Evolutionary conservation across 441 rosid species (phyloP).

Genomic region (Corymbia citriodora): DNA sequence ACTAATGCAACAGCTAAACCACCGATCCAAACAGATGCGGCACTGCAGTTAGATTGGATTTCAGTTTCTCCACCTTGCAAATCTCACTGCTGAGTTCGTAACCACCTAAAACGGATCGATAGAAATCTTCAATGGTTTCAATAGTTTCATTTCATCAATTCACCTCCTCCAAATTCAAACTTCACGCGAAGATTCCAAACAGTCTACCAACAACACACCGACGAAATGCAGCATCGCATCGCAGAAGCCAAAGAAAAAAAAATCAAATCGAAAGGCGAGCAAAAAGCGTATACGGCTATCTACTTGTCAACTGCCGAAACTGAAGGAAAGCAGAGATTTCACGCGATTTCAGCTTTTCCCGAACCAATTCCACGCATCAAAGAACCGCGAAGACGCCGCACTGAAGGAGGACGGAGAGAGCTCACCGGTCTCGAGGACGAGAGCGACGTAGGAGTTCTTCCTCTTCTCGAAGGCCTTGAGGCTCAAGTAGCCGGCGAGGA

Average conservation of each 20-base stretch:
- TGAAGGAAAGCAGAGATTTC: neutral
- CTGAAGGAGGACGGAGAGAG: neutral
- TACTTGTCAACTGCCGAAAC: neutral
- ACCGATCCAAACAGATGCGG: neutral
- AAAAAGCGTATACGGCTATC: neutral
- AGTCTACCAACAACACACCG: neutral
- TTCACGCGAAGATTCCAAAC: neutral
- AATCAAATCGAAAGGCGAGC: neutral
- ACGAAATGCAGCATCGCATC: neutral
- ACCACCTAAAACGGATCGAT: neutral
- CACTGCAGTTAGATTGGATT: neutral
- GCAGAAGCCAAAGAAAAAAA: neutral
- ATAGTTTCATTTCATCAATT: neutral
- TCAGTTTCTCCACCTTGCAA: neutral
- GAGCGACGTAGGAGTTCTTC: conserved; percentile 55
- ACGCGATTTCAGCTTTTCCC: neutral
- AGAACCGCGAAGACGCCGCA: neutral
- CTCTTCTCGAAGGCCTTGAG: conserved; percentile 77
- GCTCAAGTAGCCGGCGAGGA: conserved; percentile 77
- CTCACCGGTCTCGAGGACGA: conserved; percentile 68
- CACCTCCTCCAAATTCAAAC: neutral
- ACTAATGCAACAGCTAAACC: neutral
- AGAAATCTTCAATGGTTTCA: neutral
- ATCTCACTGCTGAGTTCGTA: neutral
- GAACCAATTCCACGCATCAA: neutral